A percentile compares a stretch with the other conserved stretches of the same genome.
phyloP scores from a whole-genome alignment of 345 rosid species.

The Ricinus communis region DNA sequence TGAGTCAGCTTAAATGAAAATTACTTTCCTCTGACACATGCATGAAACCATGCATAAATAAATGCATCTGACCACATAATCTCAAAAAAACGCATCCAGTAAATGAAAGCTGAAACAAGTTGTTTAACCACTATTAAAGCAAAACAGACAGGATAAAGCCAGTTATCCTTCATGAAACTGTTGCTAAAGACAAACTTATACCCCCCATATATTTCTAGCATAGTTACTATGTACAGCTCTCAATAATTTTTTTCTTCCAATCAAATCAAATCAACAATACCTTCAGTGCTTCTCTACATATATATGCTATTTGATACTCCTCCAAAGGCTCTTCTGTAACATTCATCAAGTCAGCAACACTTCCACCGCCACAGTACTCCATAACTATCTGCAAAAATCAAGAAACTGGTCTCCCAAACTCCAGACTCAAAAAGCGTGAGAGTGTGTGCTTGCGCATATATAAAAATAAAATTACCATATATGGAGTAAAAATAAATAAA shows the following conservation, averaged over 20 bases:
- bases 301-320: constrained; percentile 95
- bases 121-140: background rate
- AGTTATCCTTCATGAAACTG: background rate
- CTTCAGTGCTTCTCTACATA: constrained; percentile 93
- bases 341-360: constrained; percentile 94
- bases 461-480: background rate
- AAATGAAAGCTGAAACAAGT: background rate
- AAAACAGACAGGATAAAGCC: background rate
- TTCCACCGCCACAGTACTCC: constrained; percentile 99
- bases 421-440: background rate
- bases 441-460: background rate
- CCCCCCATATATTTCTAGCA: background rate
- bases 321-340: constrained; percentile 85
- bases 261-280: constrained; percentile 35
- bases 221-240: background rate
- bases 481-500: constrained; percentile 14
- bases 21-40: background rate
- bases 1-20: background rate
- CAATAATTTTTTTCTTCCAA: constrained; percentile 11
- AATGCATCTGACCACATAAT: too few species aligned
- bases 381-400: constrained; percentile 86
- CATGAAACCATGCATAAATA: background rate
- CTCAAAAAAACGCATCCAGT: background rate
- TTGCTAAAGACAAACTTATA: background rate
- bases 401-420: constrained; percentile 29